Base-by-base conservation (phyloP, 176 grass and related monocot species). In the Aechmea fasciata region DNA sequence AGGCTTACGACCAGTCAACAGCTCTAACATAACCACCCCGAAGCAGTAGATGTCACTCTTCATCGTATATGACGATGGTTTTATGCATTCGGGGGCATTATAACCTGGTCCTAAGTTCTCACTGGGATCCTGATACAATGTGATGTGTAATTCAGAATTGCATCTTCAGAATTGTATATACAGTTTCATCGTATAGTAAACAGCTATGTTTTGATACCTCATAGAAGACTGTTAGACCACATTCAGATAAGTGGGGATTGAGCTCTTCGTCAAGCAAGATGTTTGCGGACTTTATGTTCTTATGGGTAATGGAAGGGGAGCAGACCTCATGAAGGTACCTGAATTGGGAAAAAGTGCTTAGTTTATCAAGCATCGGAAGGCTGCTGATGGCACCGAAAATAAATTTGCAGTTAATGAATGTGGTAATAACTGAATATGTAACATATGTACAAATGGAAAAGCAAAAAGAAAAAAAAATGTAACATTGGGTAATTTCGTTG, bases 321-420 rank as follows among this genome's bases (percentile, higher is more conserved):
- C 94, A 93, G 66, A 77, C 82, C 26, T 90, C 93, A 82, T 97
- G 94, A 64, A 97, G 82, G 75, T 93, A 93, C 71, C 94, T 97
- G 78, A 73, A 72, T n/a, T 61, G 54, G 33, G 50, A 15, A 10
- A 10, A 29, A 20, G 13, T 22, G 28, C 68, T 25, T 24, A 51
- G 33, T 41, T 41, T 53, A 13, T 67, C 64, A 47, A 14, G 53
- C 23, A 55, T 8, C 9, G 8, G 54, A 74, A 63, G 9, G 3
- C 33, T 13, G 11, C 29, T 33, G 29, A 33, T 33, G 29, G 29
- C 29, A 33, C 29, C 3, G 29, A 33, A 33, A 33, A 33, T 3
- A 33, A 33, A 33, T 33, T 33, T 33, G 29, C 29, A 33, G 29
- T 33, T 33, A 33, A 33, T 33, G 29, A 33, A 33, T 33, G 29